Base-by-base conservation (phyloP, 495 filamentous ascomycete species). In the Penicillium diatomitis region DNA sequence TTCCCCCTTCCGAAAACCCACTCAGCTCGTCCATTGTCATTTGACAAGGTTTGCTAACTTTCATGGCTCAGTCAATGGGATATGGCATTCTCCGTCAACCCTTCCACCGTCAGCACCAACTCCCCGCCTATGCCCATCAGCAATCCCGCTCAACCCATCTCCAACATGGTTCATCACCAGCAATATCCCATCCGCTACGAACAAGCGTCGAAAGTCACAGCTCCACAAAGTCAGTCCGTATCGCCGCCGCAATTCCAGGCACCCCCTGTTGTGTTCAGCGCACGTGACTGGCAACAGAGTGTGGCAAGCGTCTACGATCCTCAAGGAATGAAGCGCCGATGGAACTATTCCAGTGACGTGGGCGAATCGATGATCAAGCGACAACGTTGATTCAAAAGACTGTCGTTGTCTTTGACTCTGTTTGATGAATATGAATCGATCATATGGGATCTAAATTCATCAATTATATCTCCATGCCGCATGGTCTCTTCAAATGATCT, bases 271-370 rank as follows among this genome's bases (percentile, higher is more conserved):
- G 84, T 94, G 53, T 87, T 98, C 48, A 95, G 88, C 8, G 88
- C 92, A 8, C 84, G 85, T 51, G 95, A 96, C 80, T 98, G 92
- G 92, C 90, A 95, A 65, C 87, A 95, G 57, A 88, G 83, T 39
- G 90, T 98, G 55, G 90, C 94, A 9, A 88, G 82, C 58, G 87
- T 91, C 2, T 95, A 85, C 67, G 86, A 90, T 51, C 71, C 74
- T 40, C 82, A 82, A 46, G 82, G 83, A 4, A 60, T 87, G 32
- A 95, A 94, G 65, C 73, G 88, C 36, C 70, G 83, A 30, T 91
- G 87, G 86, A 70, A 73, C 44, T 68, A 70, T 49, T 64, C 69
- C 3, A 56, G 67, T 38, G 69, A 74, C 32, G 33, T 70, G 32
- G 56, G 46, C 32, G 65, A 66, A 38, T 60, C 56, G 38, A 60